These are phyloP conservation scores for Sideroxylon spinosum DNA, from an alignment of 179 eudicot species.

Conservation along the genomic window DNA sequence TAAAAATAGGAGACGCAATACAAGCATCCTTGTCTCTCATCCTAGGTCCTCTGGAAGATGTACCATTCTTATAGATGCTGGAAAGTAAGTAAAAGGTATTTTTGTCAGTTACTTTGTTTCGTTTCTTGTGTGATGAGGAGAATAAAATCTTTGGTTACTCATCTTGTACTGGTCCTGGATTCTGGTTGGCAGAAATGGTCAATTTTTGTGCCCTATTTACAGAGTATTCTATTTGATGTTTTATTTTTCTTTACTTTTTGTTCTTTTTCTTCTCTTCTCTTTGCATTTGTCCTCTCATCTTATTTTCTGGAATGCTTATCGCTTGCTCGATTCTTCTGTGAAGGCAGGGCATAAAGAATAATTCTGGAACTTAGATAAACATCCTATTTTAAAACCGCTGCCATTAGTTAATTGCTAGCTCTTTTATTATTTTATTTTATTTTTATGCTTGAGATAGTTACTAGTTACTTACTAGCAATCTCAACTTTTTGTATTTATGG, in stretches of 20 bases:
- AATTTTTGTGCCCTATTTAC: background rate
- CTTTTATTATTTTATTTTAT: background rate
- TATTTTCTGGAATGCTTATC: background rate
- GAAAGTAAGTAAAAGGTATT: conserved; percentile 65
- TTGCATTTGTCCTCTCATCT: background rate
- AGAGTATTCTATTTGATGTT: background rate
- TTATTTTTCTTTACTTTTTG: too few species aligned
- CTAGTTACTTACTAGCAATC: background rate
- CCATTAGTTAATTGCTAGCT: background rate
- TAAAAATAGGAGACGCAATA: conserved; percentile 87
- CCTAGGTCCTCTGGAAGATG: conserved; percentile 51
- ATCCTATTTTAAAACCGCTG: background rate
- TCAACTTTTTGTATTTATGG: background rate
- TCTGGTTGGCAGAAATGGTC: background rate
- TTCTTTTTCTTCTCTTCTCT: background rate
- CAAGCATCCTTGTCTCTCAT: conserved; percentile 69
- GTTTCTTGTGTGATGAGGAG: background rate
- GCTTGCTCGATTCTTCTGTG: too few species aligned
- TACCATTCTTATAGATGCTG: conserved; percentile 90
- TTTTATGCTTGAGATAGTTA: background rate
- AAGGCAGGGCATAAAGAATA: too few species aligned
- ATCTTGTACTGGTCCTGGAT: background rate
- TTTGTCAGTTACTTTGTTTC: background rate
- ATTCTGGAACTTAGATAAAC: too few species aligned
- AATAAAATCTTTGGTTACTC: background rate